Conservation (phyloP, 1,284 basidiomycete genomes). For the Rhodotorula sp. region DNA sequence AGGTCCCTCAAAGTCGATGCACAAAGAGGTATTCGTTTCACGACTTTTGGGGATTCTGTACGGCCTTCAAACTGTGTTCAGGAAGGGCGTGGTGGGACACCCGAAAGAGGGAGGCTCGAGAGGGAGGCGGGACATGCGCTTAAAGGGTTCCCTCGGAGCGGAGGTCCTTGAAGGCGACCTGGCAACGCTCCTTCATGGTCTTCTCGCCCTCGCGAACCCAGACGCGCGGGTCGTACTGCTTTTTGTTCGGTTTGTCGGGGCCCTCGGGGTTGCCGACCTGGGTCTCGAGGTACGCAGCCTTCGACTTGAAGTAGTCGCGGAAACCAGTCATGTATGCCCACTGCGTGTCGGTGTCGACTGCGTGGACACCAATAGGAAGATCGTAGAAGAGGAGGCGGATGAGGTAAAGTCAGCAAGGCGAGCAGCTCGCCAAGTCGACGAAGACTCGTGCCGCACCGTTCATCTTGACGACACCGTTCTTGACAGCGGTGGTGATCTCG, state of each 20-base stretch:
- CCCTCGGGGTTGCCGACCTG: slow-evolving; percentile 90
- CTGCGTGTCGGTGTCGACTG: slow-evolving; percentile 51
- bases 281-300: slow-evolving; percentile 77
- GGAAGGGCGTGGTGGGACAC: too few species aligned
- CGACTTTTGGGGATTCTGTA: too few species aligned
- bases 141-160: too few species aligned
- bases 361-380: background rate
- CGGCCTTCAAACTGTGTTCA: too few species aligned
- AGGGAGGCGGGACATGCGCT: too few species aligned
- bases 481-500: slow-evolving; percentile 90
- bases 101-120: too few species aligned
- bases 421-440: background rate
- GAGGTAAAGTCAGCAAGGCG: background rate
- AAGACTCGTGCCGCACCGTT: slow-evolving; percentile 10
- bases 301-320: slow-evolving; percentile 77
- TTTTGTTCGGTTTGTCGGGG: slow-evolving; percentile 14
- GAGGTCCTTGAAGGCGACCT: slow-evolving; percentile 70
- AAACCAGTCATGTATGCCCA: slow-evolving; percentile 46
- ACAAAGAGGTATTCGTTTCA: too few species aligned
- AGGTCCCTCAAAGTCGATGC: too few species aligned
- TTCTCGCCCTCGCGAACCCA: slow-evolving; percentile 69
- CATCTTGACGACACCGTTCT: slow-evolving; percentile 83
- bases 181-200: slow-evolving; percentile 82
- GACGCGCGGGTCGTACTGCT: background rate
- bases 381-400: too few species aligned